Conservation (phyloP, 1,139 yeast genomes). For the Yueomyces sp. region DNA sequence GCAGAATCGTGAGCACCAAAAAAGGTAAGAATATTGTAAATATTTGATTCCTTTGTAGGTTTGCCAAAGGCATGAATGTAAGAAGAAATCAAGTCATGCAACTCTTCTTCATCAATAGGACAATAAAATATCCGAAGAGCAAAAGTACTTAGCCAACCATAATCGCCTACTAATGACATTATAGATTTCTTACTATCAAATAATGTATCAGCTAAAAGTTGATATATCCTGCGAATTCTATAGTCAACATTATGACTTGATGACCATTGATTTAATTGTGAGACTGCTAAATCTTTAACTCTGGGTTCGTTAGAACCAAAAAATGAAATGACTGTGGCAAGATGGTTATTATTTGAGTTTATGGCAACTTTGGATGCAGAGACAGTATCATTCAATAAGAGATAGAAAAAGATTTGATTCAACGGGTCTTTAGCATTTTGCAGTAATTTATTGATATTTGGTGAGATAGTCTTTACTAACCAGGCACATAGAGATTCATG, state of each 20-base stretch:
- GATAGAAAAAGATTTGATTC: slow-evolving; percentile 38
- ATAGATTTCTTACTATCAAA: slow-evolving; percentile 18
- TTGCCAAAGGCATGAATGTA: slow-evolving; percentile 14
- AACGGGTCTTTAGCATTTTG: slow-evolving; percentile 20
- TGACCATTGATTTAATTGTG: slow-evolving; percentile 61
- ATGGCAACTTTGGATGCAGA: slow-evolving; percentile 54
- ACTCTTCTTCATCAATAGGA: slow-evolving; percentile 26
- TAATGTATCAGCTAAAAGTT: slow-evolving; percentile 49
- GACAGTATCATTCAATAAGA: slow-evolving; percentile 46
- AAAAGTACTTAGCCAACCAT: slow-evolving; percentile 59
- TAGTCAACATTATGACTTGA: slow-evolving; percentile 15
- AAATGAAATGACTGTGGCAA: slow-evolving; percentile 58
- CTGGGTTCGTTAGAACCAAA: slow-evolving; percentile 56
- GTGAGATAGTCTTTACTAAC: slow-evolving; percentile 39
- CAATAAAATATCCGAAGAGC: slow-evolving; percentile 55
- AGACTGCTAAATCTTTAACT: slow-evolving; percentile 40
- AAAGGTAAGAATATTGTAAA: slow-evolving; percentile 30
- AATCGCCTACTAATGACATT: slow-evolving; percentile 28
- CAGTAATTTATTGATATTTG: slow-evolving; percentile 30
- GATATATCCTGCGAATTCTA: slow-evolving; percentile 45
- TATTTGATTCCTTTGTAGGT: slow-evolving; percentile 20
- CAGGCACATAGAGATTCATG: slow-evolving; percentile 41
- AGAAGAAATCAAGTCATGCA: slow-evolving; percentile 26
- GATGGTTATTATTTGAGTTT: slow-evolving; percentile 46
- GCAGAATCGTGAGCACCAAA: slow-evolving; percentile 27